Conservation (phyloP, 2,329 filamentous ascomycete genomes). For the Aspergillus ibericus region DNA sequence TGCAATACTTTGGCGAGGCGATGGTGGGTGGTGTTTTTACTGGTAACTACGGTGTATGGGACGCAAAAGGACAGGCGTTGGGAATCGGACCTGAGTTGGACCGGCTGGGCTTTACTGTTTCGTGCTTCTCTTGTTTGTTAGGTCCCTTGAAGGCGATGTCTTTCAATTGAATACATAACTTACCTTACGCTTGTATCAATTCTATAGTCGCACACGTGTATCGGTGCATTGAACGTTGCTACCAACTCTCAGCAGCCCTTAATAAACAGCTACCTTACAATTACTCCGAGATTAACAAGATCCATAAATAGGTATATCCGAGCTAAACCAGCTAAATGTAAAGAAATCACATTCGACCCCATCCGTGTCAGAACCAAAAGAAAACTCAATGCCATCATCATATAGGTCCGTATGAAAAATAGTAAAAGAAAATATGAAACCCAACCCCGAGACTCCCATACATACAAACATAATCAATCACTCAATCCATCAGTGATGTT, state of each 20-base stretch:
- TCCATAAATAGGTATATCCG: neutral
- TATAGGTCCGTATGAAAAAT: neutral
- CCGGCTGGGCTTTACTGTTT: constrained; percentile 10
- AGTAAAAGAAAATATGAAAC: neutral
- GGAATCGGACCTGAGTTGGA: neutral
- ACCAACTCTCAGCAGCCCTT: too few species aligned
- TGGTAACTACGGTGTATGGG: constrained; percentile 10
- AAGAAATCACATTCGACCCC: neutral
- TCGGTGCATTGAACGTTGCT: too few species aligned
- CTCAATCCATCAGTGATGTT: neutral
- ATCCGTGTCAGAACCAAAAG: neutral
- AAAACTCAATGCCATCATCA: neutral
- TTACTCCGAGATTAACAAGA: too few species aligned
- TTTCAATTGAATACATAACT: constrained; percentile 3
- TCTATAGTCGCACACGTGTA: too few species aligned
- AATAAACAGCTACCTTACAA: neutral
- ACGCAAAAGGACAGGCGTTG: constrained; percentile 12
- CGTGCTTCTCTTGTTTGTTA: constrained; percentile 6
- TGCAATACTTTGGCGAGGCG: neutral
- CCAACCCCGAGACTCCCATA: neutral
- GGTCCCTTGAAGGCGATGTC: neutral
- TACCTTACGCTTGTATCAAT: neutral
- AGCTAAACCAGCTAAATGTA: neutral
- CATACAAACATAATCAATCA: neutral
- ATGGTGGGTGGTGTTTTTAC: neutral